Evolutionary conservation across 495 filamentous ascomycete genomes (phyloP), one percentile per base, ranked within the genome.

Genomic region (Aspergillus homomorphus): DNA sequence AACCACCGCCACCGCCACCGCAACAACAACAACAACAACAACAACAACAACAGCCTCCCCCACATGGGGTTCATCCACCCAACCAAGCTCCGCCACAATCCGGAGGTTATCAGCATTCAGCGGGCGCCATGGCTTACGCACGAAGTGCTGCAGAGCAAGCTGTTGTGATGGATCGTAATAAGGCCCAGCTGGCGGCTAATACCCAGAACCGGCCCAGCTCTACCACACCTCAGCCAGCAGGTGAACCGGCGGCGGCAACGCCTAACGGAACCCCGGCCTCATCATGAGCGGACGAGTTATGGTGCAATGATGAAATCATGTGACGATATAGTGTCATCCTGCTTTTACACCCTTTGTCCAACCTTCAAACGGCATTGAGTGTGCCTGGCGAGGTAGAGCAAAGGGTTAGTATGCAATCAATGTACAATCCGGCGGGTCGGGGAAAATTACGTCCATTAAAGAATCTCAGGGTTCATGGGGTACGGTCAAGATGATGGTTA

Each of bases 121-220:
- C 76, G 45, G 72, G 74, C 24, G 70, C 76, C 44, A 67, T 67
- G n/a, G 68, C 68, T 6, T 74, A 77, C 55, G 69, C 73, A 52
- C 69, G 75, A 44, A 80, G 68, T 66, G 74, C 74, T 4, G 73
- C 74, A 21, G 79, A 81, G 56, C 79, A 79, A 64, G 73, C 75
- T n/a, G 66, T 69, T 2, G 45, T 77, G 51, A 77, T 78, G 70
- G 73, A 79, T 33, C 65, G 72, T 43, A 72, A 77, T 42, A 80
- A 73, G 64, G 69, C 73, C 24, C 77, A 81, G 56, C 49, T 77
- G 45, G 75, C 72, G 5, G 72, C 71, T 26, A 28, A 23, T 1
- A n/a, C 24, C 24, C 48, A 51, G 4, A 28, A 51, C 48, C 68
- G 73, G 26, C 19, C 54, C 30, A 55, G 50, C 10, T 73, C 75